Percentiles rank a stretch among this genome's conserved stretches.
Conservation (phyloP, 441 rosid species). For the Erodium texanum region DNA sequence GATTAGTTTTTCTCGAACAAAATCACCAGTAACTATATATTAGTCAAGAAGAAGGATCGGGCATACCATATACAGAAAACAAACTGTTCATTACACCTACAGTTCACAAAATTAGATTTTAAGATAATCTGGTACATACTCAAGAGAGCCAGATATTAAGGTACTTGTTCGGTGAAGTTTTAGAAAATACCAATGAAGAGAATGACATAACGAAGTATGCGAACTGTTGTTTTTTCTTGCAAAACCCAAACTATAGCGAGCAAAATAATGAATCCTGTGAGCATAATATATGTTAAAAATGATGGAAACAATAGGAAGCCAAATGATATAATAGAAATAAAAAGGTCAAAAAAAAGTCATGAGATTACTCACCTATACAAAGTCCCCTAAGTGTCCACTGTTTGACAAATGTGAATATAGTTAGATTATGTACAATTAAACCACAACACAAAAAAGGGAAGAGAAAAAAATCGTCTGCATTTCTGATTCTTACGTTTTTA, state of each 20-base stretch:
- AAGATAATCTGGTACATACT: conserved; percentile 10
- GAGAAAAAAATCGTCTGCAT: neutral
- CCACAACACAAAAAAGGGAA: neutral
- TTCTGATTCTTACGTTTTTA: conserved; percentile 50
- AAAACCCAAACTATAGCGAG: conserved; percentile 68
- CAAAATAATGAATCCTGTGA: conserved; percentile 72
- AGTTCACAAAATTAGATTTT: conserved; percentile 18
- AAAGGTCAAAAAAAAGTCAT: conserved; percentile 2
- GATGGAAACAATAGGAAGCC: neutral
- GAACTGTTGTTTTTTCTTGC: conserved; percentile 64
- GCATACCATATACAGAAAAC: conserved; percentile 79
- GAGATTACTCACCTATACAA: conserved; percentile 54
- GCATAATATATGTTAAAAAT: neutral
- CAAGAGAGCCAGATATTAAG: neutral
- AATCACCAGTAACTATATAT: conserved; percentile 2
- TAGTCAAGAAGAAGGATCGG: conserved; percentile 5
- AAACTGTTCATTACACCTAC: conserved; percentile 91
- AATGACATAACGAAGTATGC: conserved; percentile 74
- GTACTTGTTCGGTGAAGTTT: neutral
- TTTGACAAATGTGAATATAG: conserved; percentile 18
- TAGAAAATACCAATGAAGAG: conserved; percentile 61
- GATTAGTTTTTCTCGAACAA: conserved; percentile 1
- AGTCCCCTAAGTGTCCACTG: conserved; percentile 96
- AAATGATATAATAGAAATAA: neutral
- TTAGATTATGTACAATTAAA: conserved; percentile 15